Percentiles rank a stretch among this genome's conserved stretches.
Conservation (phyloP, 805 yeast genomes). For the Wickerhamomyces canadensis region DNA sequence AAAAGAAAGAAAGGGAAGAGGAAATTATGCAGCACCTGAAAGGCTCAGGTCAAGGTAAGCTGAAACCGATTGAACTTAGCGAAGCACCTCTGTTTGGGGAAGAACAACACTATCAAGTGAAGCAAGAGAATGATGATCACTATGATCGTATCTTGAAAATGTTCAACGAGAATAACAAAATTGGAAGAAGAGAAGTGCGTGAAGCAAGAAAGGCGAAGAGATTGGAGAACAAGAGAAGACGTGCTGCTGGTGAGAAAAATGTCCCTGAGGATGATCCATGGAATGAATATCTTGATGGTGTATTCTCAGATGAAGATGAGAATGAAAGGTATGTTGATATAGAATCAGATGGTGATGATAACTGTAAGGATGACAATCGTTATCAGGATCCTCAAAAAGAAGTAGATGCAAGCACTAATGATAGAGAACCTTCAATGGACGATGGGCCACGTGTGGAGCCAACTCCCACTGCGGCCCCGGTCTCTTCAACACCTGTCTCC, state of each 20-base stretch:
- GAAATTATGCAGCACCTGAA: no score
- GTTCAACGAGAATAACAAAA: slow-evolving; percentile 1
- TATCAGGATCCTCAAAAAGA: no score
- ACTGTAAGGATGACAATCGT: no score
- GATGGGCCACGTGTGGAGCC: no score
- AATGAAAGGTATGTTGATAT: background rate
- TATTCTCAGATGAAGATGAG: slow-evolving; percentile 1
- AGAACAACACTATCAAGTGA: background rate
- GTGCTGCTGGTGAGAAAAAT: slow-evolving; percentile 1
- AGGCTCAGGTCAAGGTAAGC: background rate
- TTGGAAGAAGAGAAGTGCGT: slow-evolving; percentile 1
- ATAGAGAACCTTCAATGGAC: no score
- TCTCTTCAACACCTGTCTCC: no score
- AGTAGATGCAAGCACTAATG: no score
- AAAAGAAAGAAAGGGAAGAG: background rate
- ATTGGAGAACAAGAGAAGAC: slow-evolving; percentile 1
- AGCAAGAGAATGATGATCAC: background rate
- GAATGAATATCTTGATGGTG: slow-evolving; percentile 1
- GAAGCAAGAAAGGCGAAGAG: slow-evolving; percentile 1
- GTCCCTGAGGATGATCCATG: slow-evolving; percentile 4
- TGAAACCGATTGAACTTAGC: background rate
- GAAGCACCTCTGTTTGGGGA: background rate
- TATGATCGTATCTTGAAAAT: background rate
- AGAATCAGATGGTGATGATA: no score
- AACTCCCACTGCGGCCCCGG: no score